These are phyloP conservation scores for Nevesoporus exiguus DNA, from an alignment of 768 basidiomycete genomes.

Conservation along the genomic window DNA sequence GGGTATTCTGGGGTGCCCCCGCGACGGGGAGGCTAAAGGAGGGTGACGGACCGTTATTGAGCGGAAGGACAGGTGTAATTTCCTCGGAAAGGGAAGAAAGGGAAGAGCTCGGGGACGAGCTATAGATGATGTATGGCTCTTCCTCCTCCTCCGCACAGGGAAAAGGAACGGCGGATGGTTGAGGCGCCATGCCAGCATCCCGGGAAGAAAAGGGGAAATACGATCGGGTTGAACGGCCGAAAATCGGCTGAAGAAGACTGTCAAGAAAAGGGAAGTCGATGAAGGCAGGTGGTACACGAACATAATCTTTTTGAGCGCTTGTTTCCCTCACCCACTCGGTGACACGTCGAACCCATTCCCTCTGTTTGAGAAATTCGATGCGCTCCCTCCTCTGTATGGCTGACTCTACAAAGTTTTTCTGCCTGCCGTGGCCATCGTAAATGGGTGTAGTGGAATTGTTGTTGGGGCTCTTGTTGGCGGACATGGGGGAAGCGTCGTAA, in stretches of 20 bases:
- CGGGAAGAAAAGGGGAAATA: conserved; percentile 7
- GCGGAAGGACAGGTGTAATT: conserved; percentile 24
- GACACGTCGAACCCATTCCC: conserved; percentile 42
- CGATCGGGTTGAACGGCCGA: conserved; percentile 16
- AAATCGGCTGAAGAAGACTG: conserved; percentile 12
- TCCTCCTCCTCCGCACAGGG: conserved; percentile 30
- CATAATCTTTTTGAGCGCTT: conserved; percentile 26
- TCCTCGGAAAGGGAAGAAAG: conserved; percentile 33
- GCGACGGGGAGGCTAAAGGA: conserved; percentile 5
- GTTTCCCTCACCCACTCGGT: conserved; percentile 37
- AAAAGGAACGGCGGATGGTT: conserved; percentile 23
- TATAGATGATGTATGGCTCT: conserved; percentile 33
- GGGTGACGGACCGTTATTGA: conserved; percentile 12
- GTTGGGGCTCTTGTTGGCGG: conserved; percentile 12
- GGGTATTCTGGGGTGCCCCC: conserved; percentile 8
- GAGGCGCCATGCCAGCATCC: conserved; percentile 1
- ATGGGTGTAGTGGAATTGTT: conserved; percentile 23
- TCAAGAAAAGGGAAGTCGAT: background rate
- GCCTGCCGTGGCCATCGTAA: conserved; percentile 45
- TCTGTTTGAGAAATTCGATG: conserved; percentile 47
- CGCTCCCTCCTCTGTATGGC: conserved; percentile 47
- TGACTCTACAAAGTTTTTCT: conserved; percentile 43
- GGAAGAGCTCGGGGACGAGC: conserved; percentile 32
- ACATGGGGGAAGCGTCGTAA: conserved; percentile 14
- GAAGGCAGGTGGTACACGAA: background rate